Evolutionary conservation across 331 rosid genomes (phyloP), one percentile per base, ranked within the genome.

Genomic region (Quercus tomentella): DNA sequence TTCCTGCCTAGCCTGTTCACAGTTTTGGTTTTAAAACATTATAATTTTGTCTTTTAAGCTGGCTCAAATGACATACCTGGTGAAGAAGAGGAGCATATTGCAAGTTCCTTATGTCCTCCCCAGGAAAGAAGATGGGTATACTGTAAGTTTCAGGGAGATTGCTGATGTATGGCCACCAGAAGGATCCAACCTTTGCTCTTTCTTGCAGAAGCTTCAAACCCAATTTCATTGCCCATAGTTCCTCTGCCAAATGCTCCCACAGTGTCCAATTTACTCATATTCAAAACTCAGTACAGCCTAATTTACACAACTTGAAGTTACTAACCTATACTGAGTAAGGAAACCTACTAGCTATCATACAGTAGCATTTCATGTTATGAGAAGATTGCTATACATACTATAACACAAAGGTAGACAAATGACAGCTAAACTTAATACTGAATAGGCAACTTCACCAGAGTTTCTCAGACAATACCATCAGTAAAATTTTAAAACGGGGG

Each of bases 1-100:
- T n/a, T 56, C 52, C 11, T 30, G 43, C 45, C 51, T 30, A 45
- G 69, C 61, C 74, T 23, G n/a, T 33, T 66, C 5, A 66, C 49
- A 26, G 45, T 20, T 25, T 54, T 23, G 74, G 57, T 72, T 75
- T 56, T 18, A 9, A 1, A 60, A 17, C 71, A 76, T 18, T 49
- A 28, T 25, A 31, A 73, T 15, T 28, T 71, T 45, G 82, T 25
- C 52, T 56, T 52, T 72, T 25, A 77, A 51, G 73, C 68, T 23
- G 51, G 49, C 51, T 65, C n/a, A 67, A 21, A 21, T 28, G 65
- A 14, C 52, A 30, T 84, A 94, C 99, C 99, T 93, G 99, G 70
- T 91, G 88, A 82, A 95, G 97, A 84, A 95, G 84, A 79, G 99
- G 98, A 84, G 99, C 98, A 81, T 95, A 95, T 73, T 95, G 99